These are phyloP conservation scores for Datura wrightii DNA, from an alignment of 257 asterid genomes.

Conservation along the genomic window DNA sequence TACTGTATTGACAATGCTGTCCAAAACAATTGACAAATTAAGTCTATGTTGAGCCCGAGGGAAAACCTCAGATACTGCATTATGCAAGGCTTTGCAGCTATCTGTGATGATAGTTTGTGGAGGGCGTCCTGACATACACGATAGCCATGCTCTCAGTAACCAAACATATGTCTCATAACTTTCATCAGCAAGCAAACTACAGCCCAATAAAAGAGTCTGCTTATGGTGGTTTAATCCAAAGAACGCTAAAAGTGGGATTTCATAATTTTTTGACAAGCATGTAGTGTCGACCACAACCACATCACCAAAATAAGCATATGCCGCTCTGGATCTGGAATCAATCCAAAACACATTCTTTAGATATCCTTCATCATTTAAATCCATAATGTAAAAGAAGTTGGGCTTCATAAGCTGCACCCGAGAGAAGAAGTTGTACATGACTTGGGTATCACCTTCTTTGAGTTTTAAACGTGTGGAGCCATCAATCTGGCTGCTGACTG, in stretches of 20 bases:
- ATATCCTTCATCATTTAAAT: conserved; percentile 48
- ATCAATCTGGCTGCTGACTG: conserved; percentile 34
- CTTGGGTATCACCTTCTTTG: conserved; percentile 42
- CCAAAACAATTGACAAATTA: conserved; percentile 42
- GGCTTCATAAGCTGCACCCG: conserved; percentile 44
- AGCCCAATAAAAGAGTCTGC: conserved; percentile 46
- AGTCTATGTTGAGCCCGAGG: conserved; percentile 49
- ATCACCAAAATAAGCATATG: conserved; percentile 48
- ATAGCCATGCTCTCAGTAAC: conserved; percentile 56
- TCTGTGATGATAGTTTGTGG: conserved; percentile 50
- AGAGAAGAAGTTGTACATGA: conserved; percentile 36
- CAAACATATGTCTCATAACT: conserved; percentile 45
- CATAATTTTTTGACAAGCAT: conserved; percentile 44
- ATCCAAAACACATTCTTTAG: conserved; percentile 49
- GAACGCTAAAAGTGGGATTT: conserved; percentile 44
- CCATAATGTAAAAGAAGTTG: conserved; percentile 51
- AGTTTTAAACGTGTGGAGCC: conserved; percentile 39
- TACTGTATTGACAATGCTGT: conserved; percentile 36
- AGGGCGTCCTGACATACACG: conserved; percentile 51
- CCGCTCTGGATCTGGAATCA: conserved; percentile 49
- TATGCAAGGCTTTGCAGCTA: conserved; percentile 45
- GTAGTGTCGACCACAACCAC: conserved; percentile 45
- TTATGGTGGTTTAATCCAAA: conserved; percentile 48
- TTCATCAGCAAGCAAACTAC: conserved; percentile 47
- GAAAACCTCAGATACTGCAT: conserved; percentile 50